phyloP scores from a whole-genome alignment of 192 early-diverging fungal species.

The Coemansia sp. region DNA sequence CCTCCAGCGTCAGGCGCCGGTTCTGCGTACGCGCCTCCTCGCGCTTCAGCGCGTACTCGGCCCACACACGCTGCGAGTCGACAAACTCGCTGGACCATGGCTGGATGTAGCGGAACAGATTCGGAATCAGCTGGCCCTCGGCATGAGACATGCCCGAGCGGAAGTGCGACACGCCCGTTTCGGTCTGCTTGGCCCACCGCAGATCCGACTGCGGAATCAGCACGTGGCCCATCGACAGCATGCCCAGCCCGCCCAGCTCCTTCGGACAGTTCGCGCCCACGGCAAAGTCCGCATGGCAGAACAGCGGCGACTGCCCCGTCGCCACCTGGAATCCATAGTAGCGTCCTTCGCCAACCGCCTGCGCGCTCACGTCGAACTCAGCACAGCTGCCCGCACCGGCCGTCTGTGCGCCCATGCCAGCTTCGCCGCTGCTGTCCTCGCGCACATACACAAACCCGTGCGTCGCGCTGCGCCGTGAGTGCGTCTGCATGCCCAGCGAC shows the following conservation, averaged over 20 bases:
- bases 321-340: constrained; percentile 53
- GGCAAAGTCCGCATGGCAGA: constrained; percentile 53
- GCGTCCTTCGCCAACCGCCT: constrained; percentile 9
- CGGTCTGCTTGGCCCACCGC: constrained; percentile 96
- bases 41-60: constrained; percentile 96
- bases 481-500: constrained; percentile 41
- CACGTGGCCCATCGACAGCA: constrained; percentile 99
- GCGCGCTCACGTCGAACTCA: constrained; percentile 23
- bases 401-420: too few species aligned
- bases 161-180: constrained; percentile 96
- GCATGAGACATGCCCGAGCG: constrained; percentile 97
- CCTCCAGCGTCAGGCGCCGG: constrained; percentile 96
- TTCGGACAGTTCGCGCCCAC: constrained; percentile 72
- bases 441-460: constrained; percentile 31
- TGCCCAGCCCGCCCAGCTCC: constrained; percentile 95
- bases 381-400: neutral
- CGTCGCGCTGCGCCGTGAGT: constrained; percentile 17
- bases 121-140: constrained; percentile 96
- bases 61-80: constrained; percentile 99
- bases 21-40: constrained; percentile 97
- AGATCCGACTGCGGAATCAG: constrained; percentile 96
- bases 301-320: constrained; percentile 42
- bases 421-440: constrained; percentile 2
- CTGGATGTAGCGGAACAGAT: constrained; percentile 95
- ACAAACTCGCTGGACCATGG: constrained; percentile 99